These are phyloP conservation scores for Rutstroemia sydowiana DNA, from an alignment of 2,329 filamentous ascomycete species.

Conservation along the genomic window DNA sequence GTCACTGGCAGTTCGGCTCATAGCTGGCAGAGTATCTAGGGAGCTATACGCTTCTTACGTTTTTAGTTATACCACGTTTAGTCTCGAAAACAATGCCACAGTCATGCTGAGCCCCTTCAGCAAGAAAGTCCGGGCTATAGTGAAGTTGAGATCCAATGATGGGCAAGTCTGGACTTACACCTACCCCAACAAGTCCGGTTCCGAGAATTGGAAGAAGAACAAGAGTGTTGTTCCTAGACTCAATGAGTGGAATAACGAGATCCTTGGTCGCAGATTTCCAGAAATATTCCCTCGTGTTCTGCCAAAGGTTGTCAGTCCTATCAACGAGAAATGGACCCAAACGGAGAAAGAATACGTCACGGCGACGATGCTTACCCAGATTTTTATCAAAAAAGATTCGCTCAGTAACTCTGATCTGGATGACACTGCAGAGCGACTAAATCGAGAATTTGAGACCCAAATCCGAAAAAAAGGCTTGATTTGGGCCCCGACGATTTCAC, in stretches of 20 bases:
- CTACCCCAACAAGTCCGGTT: not conserved
- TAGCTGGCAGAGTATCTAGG: too few species aligned
- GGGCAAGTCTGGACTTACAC: not conserved
- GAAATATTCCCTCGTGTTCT: not conserved
- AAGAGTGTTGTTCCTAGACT: not conserved
- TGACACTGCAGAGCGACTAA: not conserved
- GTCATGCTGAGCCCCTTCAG: not conserved
- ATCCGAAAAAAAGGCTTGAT: not conserved
- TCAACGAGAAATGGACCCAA: not conserved
- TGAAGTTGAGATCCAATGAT: not conserved
- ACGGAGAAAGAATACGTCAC: not conserved
- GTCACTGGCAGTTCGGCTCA: too few species aligned
- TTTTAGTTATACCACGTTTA: not conserved
- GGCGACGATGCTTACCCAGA: not conserved
- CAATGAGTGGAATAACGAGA: slow-evolving; percentile 1
- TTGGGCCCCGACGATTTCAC: not conserved
- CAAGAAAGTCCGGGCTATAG: not conserved
- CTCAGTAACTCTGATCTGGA: not conserved
- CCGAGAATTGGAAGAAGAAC: not conserved
- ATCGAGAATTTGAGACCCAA: not conserved
- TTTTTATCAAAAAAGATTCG: not conserved
- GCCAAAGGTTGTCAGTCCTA: not conserved
- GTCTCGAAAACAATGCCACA: not conserved
- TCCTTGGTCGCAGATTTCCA: slow-evolving; percentile 1
- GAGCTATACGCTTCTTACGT: too few species aligned